Evolutionary conservation across 805 yeast species (phyloP), one percentile per base, ranked within the genome.

Genomic region (Saccharomyces cerevisiae): DNA sequence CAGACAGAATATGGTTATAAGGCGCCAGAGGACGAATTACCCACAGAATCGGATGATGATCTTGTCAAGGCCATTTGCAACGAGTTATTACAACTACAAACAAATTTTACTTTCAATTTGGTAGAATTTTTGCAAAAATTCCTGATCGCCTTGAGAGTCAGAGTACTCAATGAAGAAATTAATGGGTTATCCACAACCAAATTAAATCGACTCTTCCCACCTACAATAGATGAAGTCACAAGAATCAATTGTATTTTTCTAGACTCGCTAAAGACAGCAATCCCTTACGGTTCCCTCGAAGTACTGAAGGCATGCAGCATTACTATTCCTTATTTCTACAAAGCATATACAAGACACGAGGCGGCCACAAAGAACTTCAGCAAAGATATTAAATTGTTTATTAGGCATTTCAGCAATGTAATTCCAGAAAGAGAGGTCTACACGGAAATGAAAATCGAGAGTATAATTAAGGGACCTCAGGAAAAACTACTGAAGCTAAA

Each of bases 201-300:
- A 59, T 75, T 91, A 32, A 91, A 92, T 68, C 76, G 82, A 50
- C 77, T 89, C 0, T 90, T 92, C 64, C 97, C 98, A 2, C 97
- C 97, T 0, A 92, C 98, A 0, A 86, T 92, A 21, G 97, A 92
- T 70, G 98, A 92, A 71, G 84, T 92, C 17, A 87, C 96, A 10
- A 77, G 97, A 63, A 84, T 92, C 43, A 91, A 91, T 65, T 88
- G 96, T 65, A 83, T 92, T 4, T 81, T 89, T 55, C 79, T 87
- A 57, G 95, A 87, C 60, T 81, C 94, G 24, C 70, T 92, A 53
- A 80, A 81, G 55, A 69, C 78, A 14, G 92, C 97, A 0, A 63
- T 74, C 1, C 81, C 84, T 0, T 81, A 69, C 64, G 97, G 97
- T 1, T 79, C 85, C 51, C 77, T 79, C 51, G 97, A 92, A 68